Conservation (phyloP, 495 filamentous ascomycete genomes). For the Talaromyces liani region DNA sequence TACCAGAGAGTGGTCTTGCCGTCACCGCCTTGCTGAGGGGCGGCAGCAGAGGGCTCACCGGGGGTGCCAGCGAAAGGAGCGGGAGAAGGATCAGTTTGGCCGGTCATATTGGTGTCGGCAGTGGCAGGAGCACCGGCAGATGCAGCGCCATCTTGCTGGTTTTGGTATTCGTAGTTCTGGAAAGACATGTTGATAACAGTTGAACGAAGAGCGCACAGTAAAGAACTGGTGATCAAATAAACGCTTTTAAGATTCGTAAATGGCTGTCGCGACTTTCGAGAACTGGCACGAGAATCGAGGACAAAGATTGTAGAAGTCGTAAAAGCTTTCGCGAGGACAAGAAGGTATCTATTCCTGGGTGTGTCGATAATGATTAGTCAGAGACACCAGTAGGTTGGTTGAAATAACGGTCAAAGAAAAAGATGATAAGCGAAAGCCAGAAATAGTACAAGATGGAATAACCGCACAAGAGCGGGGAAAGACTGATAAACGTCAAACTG, state of each 20-base stretch:
- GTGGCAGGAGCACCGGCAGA: conserved; percentile 45
- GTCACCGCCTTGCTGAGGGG: conserved; percentile 50
- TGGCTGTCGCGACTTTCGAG: conserved; percentile 9
- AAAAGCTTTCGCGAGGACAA: conserved; percentile 6
- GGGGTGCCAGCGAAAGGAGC: conserved; percentile 47
- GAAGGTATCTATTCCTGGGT: conserved; percentile 7
- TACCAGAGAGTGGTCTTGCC: conserved; percentile 81
- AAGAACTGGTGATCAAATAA: conserved; percentile 24
- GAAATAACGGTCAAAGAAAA: not conserved
- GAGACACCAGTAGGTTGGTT: not conserved
- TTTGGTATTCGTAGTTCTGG: conserved; percentile 53
- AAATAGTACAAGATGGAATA: not conserved
- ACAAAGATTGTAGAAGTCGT: conserved; percentile 8
- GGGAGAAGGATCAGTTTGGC: conserved; percentile 47
- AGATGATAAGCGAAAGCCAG: not conserved
- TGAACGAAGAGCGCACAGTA: conserved; percentile 19
- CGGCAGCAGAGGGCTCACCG: conserved; percentile 45
- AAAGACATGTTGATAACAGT: conserved; percentile 43
- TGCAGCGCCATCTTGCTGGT: conserved; percentile 47
- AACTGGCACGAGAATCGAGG: conserved; percentile 7
- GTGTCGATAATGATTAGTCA: not conserved
- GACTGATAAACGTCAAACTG: not conserved
- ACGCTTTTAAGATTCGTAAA: conserved; percentile 5
- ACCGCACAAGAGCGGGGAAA: not conserved
- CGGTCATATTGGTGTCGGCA: conserved; percentile 43